Evolutionary conservation across 2,329 filamentous ascomycete genomes (phyloP).

Genomic region (Exophiala sp.): DNA sequence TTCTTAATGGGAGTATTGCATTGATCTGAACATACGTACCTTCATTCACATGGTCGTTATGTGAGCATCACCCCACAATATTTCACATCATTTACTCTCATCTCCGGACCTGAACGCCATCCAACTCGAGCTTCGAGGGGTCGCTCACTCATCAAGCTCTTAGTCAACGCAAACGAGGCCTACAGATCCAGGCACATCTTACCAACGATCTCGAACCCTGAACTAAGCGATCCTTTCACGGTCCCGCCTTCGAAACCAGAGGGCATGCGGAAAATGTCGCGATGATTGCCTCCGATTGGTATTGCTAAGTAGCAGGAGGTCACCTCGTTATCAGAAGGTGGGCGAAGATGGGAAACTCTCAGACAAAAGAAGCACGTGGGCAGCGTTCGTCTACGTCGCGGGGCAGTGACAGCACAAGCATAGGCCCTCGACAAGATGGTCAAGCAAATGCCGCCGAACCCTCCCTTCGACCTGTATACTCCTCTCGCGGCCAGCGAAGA

Average conservation of each 20-base stretch:
- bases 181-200: not conserved
- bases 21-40: not conserved
- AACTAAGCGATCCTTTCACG: not conserved
- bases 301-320: conserved; percentile 17
- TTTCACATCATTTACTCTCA: not conserved
- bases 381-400: conserved; percentile 18
- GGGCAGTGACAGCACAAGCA: conserved; percentile 18
- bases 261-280: conserved; percentile 16
- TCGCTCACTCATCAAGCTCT: not conserved
- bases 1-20: conserved; percentile 6
- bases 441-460: conserved; percentile 12
- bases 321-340: conserved; percentile 10
- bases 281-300: conserved; percentile 12
- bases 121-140: not conserved
- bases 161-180: not conserved
- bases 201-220: conserved; percentile 1
- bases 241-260: conserved; percentile 1
- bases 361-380: conserved; percentile 45
- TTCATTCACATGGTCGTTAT: conserved; percentile 9
- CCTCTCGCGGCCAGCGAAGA: conserved; percentile 48
- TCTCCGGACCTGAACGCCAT: not conserved
- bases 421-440: conserved; percentile 18
- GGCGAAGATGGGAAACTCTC: conserved; percentile 43
- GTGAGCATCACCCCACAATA: conserved; percentile 15
- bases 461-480: conserved; percentile 13